phyloP scores from a whole-genome alignment of 345 rosid species.

The Pugionium dolabratum region DNA sequence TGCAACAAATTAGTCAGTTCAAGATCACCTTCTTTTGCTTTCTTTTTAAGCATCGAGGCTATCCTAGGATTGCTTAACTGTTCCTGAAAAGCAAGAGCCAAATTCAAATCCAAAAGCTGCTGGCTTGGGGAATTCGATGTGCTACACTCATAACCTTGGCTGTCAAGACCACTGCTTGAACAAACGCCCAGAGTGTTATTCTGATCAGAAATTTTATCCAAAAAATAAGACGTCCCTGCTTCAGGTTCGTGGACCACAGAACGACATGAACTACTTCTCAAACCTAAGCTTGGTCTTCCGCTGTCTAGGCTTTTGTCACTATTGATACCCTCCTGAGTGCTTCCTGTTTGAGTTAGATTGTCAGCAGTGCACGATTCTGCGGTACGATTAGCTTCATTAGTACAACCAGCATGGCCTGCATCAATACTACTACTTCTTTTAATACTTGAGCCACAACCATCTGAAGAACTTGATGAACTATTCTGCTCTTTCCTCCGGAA shows the following conservation, averaged over 20 bases:
- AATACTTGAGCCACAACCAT: slow-evolving; percentile 95
- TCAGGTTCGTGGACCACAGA: slow-evolving; percentile 85
- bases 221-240: slow-evolving; percentile 56
- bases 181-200: slow-evolving; percentile 58
- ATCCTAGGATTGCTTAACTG: slow-evolving; percentile 87
- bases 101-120: slow-evolving; percentile 76
- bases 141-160: slow-evolving; percentile 95
- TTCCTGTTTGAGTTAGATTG: slow-evolving; percentile 58
- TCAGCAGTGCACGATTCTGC: slow-evolving; percentile 53
- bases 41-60: slow-evolving; percentile 78
- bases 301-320: slow-evolving; percentile 97
- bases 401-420: slow-evolving; percentile 64
- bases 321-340: slow-evolving; percentile 78
- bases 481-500: slow-evolving; percentile 88
- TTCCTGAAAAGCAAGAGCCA: slow-evolving; percentile 85
- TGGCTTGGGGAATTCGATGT: slow-evolving; percentile 78
- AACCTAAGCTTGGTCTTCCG: slow-evolving; percentile 87
- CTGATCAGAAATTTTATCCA: slow-evolving; percentile 67
- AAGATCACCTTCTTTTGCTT: slow-evolving; percentile 83
- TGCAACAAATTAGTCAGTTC: slow-evolving; percentile 86
- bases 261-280: slow-evolving; percentile 86
- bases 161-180: slow-evolving; percentile 84
- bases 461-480: slow-evolving; percentile 94
- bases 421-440: slow-evolving; percentile 91
- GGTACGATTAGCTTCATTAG: slow-evolving; percentile 59